Evolutionary conservation across 2,329 filamentous ascomycete species (phyloP).

Genomic region (Curvularia sp.): DNA sequence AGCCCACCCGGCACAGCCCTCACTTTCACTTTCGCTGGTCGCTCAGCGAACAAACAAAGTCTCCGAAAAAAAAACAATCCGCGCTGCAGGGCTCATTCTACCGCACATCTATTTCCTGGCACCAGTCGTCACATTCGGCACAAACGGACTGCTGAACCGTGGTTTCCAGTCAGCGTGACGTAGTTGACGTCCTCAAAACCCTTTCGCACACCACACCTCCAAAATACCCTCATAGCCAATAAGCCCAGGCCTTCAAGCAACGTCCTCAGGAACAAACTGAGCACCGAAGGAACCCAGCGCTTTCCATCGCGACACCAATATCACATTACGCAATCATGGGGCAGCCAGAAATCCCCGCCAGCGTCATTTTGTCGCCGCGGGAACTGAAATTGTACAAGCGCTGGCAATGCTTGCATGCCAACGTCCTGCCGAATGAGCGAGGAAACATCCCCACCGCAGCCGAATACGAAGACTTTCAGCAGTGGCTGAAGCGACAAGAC

Average conservation of each 20-base stretch:
- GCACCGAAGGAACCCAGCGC: background rate
- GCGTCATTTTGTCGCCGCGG: constrained; percentile 32
- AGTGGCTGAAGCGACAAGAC: constrained; percentile 40
- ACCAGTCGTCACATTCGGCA: constrained; percentile 2
- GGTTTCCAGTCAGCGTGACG: constrained; percentile 8
- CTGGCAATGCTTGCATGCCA: constrained; percentile 36
- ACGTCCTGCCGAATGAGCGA: constrained; percentile 25
- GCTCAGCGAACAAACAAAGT: constrained; percentile 1
- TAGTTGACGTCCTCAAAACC: background rate
- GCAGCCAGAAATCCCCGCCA: constrained; percentile 30
- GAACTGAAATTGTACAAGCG: constrained; percentile 40
- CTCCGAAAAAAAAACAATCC: background rate
- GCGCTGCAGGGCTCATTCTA: background rate
- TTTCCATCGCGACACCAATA: background rate
- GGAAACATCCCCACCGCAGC: constrained; percentile 34
- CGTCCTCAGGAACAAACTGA: background rate
- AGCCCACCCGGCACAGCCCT: constrained; percentile 2
- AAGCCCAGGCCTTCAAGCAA: background rate
- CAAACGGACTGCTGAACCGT: constrained; percentile 11
- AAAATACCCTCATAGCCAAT: background rate
- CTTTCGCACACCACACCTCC: background rate
- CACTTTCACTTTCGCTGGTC: background rate
- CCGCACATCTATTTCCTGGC: constrained; percentile 1
- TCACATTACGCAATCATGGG: constrained; percentile 4
- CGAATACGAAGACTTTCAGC: constrained; percentile 41